Evolutionary conservation across 768 basidiomycete species (phyloP).

Genomic region (Pholiota conissans): DNA sequence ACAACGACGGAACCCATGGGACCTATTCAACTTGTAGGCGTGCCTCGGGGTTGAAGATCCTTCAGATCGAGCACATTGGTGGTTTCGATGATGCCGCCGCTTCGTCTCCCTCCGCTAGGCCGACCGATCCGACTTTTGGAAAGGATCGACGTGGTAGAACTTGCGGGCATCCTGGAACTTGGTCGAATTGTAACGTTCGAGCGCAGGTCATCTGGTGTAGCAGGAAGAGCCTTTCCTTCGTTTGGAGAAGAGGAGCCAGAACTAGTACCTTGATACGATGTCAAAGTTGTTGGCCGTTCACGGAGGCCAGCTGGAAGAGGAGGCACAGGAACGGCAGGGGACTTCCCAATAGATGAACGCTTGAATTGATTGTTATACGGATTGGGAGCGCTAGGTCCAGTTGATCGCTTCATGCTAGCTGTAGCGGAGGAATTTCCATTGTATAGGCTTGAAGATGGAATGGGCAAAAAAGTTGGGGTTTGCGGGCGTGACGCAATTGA

Average conservation of each 20-base stretch:
- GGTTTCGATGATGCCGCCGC: slow-evolving; percentile 20
- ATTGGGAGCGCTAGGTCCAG: slow-evolving; percentile 45
- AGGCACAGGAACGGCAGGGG: slow-evolving; percentile 34
- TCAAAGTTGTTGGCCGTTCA: slow-evolving; percentile 35
- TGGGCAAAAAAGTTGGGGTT: slow-evolving; percentile 77
- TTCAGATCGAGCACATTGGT: slow-evolving; percentile 25
- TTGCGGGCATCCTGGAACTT: slow-evolving; percentile 39
- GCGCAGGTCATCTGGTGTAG: slow-evolving; percentile 34
- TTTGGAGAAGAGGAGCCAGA: slow-evolving; percentile 27
- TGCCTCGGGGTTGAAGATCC: slow-evolving; percentile 27
- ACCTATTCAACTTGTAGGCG: slow-evolving; percentile 1
- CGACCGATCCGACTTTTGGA: slow-evolving; percentile 53
- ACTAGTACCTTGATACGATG: slow-evolving; percentile 26
- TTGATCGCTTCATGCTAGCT: slow-evolving; percentile 57
- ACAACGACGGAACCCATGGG: not conserved
- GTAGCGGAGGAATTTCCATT: slow-evolving; percentile 33
- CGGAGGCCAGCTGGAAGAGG: slow-evolving; percentile 28
- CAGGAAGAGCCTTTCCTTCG: slow-evolving; percentile 36
- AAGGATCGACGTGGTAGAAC: slow-evolving; percentile 29
- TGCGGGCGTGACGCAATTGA: slow-evolving; percentile 72
- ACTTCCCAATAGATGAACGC: slow-evolving; percentile 59
- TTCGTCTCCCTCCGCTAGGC: slow-evolving; percentile 37
- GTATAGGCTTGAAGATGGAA: slow-evolving; percentile 56
- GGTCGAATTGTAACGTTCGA: slow-evolving; percentile 50
- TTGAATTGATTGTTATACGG: slow-evolving; percentile 43